A percentile compares a stretch with the other conserved stretches of the same genome.
phyloP scores from a whole-genome alignment of 2,329 filamentous ascomycete genomes.

The Stachybotrys elegans region DNA sequence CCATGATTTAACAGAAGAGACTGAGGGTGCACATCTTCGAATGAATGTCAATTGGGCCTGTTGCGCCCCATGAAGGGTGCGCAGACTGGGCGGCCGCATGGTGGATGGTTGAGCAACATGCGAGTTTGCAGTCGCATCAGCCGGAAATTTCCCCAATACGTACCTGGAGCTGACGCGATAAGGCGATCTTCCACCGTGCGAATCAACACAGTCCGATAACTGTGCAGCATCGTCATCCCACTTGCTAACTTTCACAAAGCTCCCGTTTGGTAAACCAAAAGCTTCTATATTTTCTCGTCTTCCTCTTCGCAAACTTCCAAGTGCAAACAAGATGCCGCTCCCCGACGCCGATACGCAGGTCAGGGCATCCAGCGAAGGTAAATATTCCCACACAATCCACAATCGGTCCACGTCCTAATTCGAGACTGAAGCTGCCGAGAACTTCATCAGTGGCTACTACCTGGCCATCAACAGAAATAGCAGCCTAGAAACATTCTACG shows the following conservation, averaged over 20 bases:
- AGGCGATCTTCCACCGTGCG: too few species aligned
- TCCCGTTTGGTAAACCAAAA: not conserved
- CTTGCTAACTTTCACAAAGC: not conserved
- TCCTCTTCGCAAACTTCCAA: too few species aligned
- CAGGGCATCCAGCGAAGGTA: conserved; percentile 42
- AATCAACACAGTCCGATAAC: conserved; percentile 10
- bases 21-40: not conserved
- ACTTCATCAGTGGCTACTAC: conserved; percentile 73
- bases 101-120: too few species aligned
- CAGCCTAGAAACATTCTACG: conserved; percentile 65
- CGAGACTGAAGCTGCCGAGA: conserved; percentile 55
- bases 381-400: conserved; percentile 6
- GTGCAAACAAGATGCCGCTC: conserved; percentile 22
- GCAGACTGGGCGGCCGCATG: conserved; percentile 24
- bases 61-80: conserved; percentile 18
- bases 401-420: conserved; percentile 1
- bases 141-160: too few species aligned
- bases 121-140: too few species aligned
- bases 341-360: conserved; percentile 38
- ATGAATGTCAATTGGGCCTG: conserved; percentile 12
- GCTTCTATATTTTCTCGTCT: not conserved
- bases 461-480: conserved; percentile 61
- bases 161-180: too few species aligned
- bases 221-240: conserved; percentile 4
- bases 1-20: conserved; percentile 12